phyloP scores from a whole-genome alignment of 495 filamentous ascomycete species.

The Lineolata rhizophorae region DNA sequence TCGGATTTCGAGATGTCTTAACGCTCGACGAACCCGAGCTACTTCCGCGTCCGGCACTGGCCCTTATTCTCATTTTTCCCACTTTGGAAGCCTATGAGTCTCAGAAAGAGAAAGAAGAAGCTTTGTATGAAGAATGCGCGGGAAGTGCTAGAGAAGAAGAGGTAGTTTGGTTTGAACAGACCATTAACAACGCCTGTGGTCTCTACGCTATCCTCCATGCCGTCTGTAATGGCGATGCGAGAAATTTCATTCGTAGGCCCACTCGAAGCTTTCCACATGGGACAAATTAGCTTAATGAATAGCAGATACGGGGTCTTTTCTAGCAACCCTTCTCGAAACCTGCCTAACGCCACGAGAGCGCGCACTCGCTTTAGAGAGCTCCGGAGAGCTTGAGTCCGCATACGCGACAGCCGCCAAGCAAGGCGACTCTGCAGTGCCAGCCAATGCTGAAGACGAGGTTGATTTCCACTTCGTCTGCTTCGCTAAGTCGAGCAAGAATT shows the following conservation, averaged over 20 bases:
- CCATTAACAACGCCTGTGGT: constrained; percentile 19
- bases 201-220: constrained; percentile 16
- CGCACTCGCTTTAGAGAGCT: constrained; percentile 2
- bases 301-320: not conserved
- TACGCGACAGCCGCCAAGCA: constrained; percentile 9
- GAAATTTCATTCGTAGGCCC: constrained; percentile 8
- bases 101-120: constrained; percentile 13
- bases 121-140: constrained; percentile 13
- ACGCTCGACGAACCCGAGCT: constrained; percentile 15
- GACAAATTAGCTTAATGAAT: not conserved
- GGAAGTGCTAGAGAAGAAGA: constrained; percentile 4
- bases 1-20: constrained; percentile 15
- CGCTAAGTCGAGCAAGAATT: constrained; percentile 10
- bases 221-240: constrained; percentile 11
- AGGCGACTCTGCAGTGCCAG: constrained; percentile 10
- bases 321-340: constrained; percentile 1
- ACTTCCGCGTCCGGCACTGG: constrained; percentile 9
- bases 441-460: constrained; percentile 10
- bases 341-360: constrained; percentile 2
- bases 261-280: not conserved
- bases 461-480: constrained; percentile 14
- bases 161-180: constrained; percentile 17
- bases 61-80: constrained; percentile 12
- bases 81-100: constrained; percentile 6
- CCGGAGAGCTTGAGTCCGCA: constrained; percentile 10